These are phyloP conservation scores for Globisporangium acanthophoron DNA, from an alignment of 352 stramenopile species.

Conservation along the genomic window DNA sequence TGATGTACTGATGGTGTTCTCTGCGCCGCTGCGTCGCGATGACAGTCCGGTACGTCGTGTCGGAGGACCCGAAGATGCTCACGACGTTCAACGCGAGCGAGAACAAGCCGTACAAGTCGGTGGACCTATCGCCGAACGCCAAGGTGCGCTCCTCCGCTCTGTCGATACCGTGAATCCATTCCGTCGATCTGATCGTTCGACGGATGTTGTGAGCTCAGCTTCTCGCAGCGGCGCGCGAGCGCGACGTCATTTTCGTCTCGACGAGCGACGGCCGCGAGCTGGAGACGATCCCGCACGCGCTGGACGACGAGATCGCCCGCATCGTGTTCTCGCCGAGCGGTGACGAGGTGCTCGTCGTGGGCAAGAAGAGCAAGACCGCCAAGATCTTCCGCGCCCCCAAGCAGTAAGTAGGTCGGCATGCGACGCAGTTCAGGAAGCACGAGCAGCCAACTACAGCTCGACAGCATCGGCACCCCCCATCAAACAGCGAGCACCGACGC, in stretches of 20 bases:
- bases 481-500: neutral
- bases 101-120: constrained; percentile 43
- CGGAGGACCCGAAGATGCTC: constrained; percentile 73
- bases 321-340: constrained; percentile 53
- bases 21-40: neutral
- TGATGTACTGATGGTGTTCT: neutral
- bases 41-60: constrained; percentile 70
- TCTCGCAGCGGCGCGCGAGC: constrained; percentile 43
- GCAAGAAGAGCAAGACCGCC: constrained; percentile 54
- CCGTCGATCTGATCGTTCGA: neutral
- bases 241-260: constrained; percentile 56
- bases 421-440: too few relatives aligned
- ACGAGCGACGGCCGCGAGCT: constrained; percentile 45
- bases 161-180: neutral
- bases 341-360: constrained; percentile 60
- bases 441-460: neutral
- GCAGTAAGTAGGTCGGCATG: constrained; percentile 9
- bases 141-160: constrained; percentile 32
- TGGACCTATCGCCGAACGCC: constrained; percentile 61
- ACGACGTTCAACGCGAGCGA: constrained; percentile 53
- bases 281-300: constrained; percentile 39
- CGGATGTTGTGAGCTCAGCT: constrained; percentile 23
- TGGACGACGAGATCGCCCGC: constrained; percentile 63
- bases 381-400: constrained; percentile 64
- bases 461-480: neutral